Evolutionary conservation across 495 filamentous ascomycete species (phyloP).

Genomic region (Neurospora tetrasperma): DNA sequence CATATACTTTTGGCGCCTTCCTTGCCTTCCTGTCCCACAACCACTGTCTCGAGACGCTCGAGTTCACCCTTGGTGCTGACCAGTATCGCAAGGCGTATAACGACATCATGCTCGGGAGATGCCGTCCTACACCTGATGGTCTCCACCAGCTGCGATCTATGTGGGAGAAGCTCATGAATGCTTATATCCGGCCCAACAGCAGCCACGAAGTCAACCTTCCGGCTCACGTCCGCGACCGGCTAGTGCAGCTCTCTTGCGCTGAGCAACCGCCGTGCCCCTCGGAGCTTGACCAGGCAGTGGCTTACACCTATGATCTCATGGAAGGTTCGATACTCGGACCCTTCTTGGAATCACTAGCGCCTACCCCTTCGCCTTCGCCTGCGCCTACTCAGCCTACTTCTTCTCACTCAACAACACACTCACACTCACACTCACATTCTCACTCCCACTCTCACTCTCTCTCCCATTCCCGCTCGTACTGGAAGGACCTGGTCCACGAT

Average conservation of each 20-base stretch:
- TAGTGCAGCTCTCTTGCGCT: slow-evolving; percentile 54
- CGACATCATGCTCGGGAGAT: slow-evolving; percentile 30
- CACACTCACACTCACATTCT: slow-evolving; percentile 1
- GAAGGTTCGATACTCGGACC: slow-evolving; percentile 86
- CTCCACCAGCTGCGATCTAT: slow-evolving; percentile 38
- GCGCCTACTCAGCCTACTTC: slow-evolving; percentile 24
- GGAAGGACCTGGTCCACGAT: neutral
- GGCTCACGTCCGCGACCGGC: slow-evolving; percentile 66
- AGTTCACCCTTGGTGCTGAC: slow-evolving; percentile 92
- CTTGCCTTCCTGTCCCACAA: slow-evolving; percentile 97
- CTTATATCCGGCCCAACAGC: slow-evolving; percentile 71
- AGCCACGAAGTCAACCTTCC: slow-evolving; percentile 91
- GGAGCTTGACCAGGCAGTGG: slow-evolving; percentile 76
- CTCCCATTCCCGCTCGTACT: neutral
- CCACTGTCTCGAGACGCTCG: slow-evolving; percentile 91
- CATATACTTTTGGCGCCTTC: slow-evolving; percentile 89
- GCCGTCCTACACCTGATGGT: neutral
- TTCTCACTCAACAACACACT: slow-evolving; percentile 6
- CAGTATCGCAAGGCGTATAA: slow-evolving; percentile 75
- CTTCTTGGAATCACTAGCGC: slow-evolving; percentile 55
- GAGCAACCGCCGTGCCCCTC: slow-evolving; percentile 65
- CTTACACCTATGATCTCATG: slow-evolving; percentile 90
- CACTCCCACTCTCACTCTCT: neutral
- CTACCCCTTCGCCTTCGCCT: neutral
- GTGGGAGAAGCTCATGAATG: slow-evolving; percentile 54